Conservation (phyloP, 108 stramenopile species). For the Cyclotella cryptica region DNA sequence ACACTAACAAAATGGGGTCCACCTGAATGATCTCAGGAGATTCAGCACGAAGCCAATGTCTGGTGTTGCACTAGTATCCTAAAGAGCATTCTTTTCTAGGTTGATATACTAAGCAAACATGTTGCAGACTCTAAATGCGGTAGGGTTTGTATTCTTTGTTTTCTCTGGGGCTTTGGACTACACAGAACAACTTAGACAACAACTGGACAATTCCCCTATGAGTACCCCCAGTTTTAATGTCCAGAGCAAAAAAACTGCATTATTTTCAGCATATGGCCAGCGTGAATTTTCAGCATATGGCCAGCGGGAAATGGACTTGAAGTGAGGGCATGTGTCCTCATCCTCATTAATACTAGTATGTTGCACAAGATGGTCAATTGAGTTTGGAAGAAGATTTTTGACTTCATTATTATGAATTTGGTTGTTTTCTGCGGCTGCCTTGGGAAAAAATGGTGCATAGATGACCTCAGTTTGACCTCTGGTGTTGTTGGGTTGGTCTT, state of each 20-base stretch:
- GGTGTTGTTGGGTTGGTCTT: too few species aligned
- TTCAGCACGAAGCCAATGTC: too few species aligned
- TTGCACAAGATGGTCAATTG: neutral
- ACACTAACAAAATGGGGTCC: neutral
- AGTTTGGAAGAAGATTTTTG: too few species aligned
- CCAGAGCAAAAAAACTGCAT: neutral
- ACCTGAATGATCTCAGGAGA: neutral
- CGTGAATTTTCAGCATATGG: neutral
- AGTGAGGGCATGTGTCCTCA: too few species aligned
- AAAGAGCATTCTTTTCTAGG: constrained; percentile 2
- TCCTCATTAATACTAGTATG: too few species aligned
- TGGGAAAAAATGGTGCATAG: too few species aligned
- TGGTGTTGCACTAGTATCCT: neutral
- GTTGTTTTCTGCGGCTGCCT: too few species aligned
- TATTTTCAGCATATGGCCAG: neutral
- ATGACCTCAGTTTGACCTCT: too few species aligned
- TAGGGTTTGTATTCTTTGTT: neutral
- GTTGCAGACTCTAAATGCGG: neutral
- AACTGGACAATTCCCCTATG: neutral
- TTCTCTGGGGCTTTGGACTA: neutral
- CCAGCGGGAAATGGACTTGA: neutral
- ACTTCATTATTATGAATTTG: too few species aligned
- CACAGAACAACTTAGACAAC: neutral
- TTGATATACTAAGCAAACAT: neutral
- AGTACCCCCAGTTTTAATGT: neutral